Base-by-base conservation (phyloP, 129 eudicot species). In the Ambrosia artemisiifolia region DNA sequence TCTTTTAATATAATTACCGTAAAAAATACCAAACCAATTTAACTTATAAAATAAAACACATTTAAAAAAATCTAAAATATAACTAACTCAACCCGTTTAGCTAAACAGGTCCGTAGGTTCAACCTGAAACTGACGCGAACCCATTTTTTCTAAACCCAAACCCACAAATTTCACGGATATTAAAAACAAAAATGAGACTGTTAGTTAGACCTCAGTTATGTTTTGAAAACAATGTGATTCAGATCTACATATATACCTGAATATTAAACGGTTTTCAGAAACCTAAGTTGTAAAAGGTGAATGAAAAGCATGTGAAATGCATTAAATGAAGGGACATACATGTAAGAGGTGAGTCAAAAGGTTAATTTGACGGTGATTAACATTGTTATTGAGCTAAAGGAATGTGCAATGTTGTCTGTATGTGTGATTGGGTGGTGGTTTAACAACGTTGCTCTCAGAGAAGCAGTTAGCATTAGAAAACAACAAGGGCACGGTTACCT, bases 391-490 rank as follows among this genome's bases (percentile, higher is more conserved):
- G 28, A 34, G 43, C 57, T 57, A 14, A 43, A 42, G 43, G 6
- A 44, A 10, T 19, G 30, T 16, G 60, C 47, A 10, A 28, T 34
- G 6, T 32, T 32, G 11, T 30, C 13, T n/a, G n/a, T n/a, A n/a
- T 34, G 53, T 36, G 35, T 65, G 67, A 40, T 7, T 40, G 32
- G 67, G 55, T 51, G 71, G 51, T 6, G 72, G 12, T 51, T 65
- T 36, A 12, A 48, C 55, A 55, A 67, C 40, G 67, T 36, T 40
- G n/a, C n/a, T 47, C 69, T 75, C 24, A 56, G 49, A 14, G 67
- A 74, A 66, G 80, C 80, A 75, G 74, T 75, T 75, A 60, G 44
- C 63, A 49, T n/a, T 36, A 74, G 63, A 74, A 64, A 63, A 64
- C 78, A 50, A 14, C 42, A 51, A 64, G 53, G 51, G 71, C 78